A percentile compares a stretch with the other conserved stretches of the same genome.
phyloP scores from a whole-genome alignment of 257 asterid species.

The Solanum verrucosum region DNA sequence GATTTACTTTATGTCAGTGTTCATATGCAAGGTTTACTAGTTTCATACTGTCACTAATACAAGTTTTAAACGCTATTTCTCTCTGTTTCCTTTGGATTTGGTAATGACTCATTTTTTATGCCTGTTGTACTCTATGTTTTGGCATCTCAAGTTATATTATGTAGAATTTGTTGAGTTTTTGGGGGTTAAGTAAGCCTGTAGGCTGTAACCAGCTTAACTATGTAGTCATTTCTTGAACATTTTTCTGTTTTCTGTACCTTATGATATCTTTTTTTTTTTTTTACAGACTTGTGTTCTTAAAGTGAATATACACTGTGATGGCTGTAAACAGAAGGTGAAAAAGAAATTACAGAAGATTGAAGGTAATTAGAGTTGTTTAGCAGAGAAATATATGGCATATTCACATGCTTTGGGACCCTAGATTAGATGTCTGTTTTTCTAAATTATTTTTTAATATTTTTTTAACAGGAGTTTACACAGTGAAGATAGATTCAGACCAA shows the following conservation, averaged over 20 bases:
- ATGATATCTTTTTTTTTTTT: not conserved
- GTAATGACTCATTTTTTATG: not conserved
- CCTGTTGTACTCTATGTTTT: not conserved
- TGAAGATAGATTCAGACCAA: conserved; percentile 29
- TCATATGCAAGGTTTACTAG: not conserved
- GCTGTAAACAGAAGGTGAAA: conserved; percentile 52
- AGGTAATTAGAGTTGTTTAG: conserved; percentile 16
- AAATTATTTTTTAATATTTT: not conserved
- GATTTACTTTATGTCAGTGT: not conserved
- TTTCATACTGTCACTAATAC: not conserved
- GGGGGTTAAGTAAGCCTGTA: not conserved
- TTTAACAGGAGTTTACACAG: conserved; percentile 26
- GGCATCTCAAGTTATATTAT: not conserved
- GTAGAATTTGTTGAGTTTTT: not conserved
- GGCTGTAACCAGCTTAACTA: not conserved
- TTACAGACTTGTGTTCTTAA: conserved; percentile 52
- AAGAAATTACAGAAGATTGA: conserved; percentile 52
- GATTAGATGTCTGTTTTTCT: not conserved
- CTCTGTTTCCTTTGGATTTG: not conserved
- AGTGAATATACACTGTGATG: conserved; percentile 65
- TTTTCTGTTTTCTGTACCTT: not conserved
- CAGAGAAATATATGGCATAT: not conserved
- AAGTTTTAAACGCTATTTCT: not conserved
- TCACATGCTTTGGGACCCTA: not conserved
- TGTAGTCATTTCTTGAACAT: not conserved